Conservation (phyloP, 148 eudicot species). For the Euryodendron excelsum region DNA sequence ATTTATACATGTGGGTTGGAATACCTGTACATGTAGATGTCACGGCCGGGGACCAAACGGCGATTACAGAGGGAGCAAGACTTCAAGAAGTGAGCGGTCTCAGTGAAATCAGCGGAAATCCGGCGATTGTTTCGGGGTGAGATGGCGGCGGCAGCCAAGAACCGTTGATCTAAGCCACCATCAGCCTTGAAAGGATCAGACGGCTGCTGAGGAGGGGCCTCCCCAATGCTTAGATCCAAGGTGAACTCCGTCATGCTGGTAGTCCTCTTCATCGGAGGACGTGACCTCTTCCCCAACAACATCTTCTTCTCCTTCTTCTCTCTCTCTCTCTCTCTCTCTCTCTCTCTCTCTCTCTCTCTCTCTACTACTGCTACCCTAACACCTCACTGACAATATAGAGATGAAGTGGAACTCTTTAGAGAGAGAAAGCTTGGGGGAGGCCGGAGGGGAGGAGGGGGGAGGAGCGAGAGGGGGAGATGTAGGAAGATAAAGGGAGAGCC, state of each 20-base stretch:
- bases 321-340: background rate
- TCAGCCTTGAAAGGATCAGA: background rate
- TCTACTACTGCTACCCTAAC: background rate
- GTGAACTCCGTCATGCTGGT: constrained; percentile 82
- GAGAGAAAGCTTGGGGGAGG: background rate
- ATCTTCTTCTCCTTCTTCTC: constrained; percentile 14
- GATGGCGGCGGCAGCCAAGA: background rate
- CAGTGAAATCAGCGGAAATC: constrained; percentile 39
- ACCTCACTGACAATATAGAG: background rate
- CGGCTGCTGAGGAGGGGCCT: constrained; percentile 13
- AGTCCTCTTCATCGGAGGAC: constrained; percentile 64
- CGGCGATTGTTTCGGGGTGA: constrained; percentile 36
- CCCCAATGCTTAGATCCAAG: constrained; percentile 32
- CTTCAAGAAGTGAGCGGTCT: constrained; percentile 39
- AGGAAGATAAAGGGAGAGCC: constrained; percentile 29
- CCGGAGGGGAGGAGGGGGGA: background rate
- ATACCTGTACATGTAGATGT: constrained; percentile 76
- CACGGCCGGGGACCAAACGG: constrained; percentile 54
- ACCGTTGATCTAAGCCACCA: background rate
- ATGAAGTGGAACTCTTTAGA: too few relatives aligned
- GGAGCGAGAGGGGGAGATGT: background rate
- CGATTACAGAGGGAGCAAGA: constrained; percentile 57
- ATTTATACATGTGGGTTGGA: background rate
- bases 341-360: background rate
- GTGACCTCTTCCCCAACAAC: constrained; percentile 60